Base-by-base conservation (phyloP, 306 rosid genomes). In the Amphicarpaea edgeworthii region DNA sequence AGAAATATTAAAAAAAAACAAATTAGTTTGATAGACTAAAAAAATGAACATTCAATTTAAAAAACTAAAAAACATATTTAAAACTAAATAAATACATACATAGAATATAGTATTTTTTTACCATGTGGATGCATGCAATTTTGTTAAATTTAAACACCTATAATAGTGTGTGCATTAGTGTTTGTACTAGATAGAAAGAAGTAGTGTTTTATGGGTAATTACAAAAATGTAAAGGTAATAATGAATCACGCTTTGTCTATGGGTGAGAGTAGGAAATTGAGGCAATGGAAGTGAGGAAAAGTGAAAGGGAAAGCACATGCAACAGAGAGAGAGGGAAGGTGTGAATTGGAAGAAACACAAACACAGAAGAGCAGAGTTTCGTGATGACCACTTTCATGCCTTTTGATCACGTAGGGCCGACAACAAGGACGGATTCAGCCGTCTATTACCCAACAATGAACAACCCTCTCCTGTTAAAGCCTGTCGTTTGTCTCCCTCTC, bases 371-470 rank as follows among this genome's bases (percentile, higher is more conserved):
- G 60, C 74, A 77, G 78, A 73, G 83, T 15, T 78, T 86, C 38
- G 85, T 77, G 86, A 88, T 77, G 63, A 62, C 80, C 86, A 82
- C 79, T 81, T 81, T 76, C 74, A 41, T 20, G 53, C 68, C 69
- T 57, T 76, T 75, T 72, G 85, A 77, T 82, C 45, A 5, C 3
- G 85, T 64, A 79, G 81, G 85, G 53, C 89, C 91, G 93, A 90
- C 96, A 90, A 86, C 63, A 80, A 85, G 88, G 93, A 86, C 91
- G 82, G 37, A 61, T 23, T 53, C 81, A 85, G 91, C 93, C 91
- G 91, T 87, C 87, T 82, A 82, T 73, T 82, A 54, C 80, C 90
- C 84, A 87, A 81, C 89, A n/a, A n/a, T n/a, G n/a, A n/a, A n/a
- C n/a, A 68, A 63, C 75, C 37, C 84, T 24, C 77, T 43, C 49